Base-by-base conservation (phyloP, 305 asterid genomes). In the Fraxinus ornus region DNA sequence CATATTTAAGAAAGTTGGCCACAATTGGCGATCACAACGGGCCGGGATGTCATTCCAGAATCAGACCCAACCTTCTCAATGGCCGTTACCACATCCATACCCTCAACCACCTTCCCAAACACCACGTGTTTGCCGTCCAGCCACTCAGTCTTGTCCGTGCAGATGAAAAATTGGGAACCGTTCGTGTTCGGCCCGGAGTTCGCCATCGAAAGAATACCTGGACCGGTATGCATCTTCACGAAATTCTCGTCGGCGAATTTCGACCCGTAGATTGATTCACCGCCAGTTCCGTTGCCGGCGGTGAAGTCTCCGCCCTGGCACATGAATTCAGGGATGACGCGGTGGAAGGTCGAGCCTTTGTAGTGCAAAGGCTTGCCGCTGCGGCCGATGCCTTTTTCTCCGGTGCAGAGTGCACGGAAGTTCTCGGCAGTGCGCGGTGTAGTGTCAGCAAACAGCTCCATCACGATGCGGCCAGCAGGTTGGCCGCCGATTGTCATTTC, bases 281-380 rank as follows among this genome's bases (percentile, higher is more conserved):
- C 88, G 10, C 86, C 88, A 19, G 83, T 86, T 0, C 88, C 86
- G 39, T 80, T 83, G 7, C 88, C 83, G 0, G 86, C 79, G 12
- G 88, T 83, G 86, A 86, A 44, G 70, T 86, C 88, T 0, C 86
- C 88, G 8, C 86, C 88, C 39, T 80, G 86, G 79, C 86, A 73
- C 84, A 86, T 80, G 82, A 86, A 83, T 5, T 55, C 81, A 2
- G 88, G 85, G 81, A 86, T 83, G 76, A 83, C 89, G 68, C 86
- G 85, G 81, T 86, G 86, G 85, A 83, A 78, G 3, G 0, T 62
- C 0, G 89, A 78, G 62, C 83, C 86, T 68, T 83, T 86, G 89
- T 5, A 83, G 85, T 86, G 86, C 79, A 86, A 84, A 2, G 83
- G 81, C 21, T 80, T 80, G 76, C 88, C 84, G 73, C 77, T 13